Base-by-base conservation (phyloP, 768 basidiomycete species). In the Mycena crocata region DNA sequence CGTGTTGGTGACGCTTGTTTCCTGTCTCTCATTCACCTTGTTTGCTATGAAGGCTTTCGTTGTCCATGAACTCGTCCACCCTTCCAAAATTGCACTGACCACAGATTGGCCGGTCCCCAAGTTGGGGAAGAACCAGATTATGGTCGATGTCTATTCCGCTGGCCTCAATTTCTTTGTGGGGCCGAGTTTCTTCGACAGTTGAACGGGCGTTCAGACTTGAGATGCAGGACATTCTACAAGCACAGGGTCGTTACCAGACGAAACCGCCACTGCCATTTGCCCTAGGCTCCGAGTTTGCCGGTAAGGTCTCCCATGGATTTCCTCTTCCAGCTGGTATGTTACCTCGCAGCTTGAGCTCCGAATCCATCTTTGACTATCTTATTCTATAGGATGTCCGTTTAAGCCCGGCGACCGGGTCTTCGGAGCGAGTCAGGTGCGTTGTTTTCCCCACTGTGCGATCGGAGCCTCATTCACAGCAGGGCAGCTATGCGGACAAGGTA, bases 331-430 rank as follows among this genome's bases (percentile, higher is more conserved):
- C 84, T 31, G 64, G 68, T 65, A 37, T 7, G 54, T 35, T 19
- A 26, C 24, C 24, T 15, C 6, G 39, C 15, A 12, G n/a, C 0
- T 32, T n/a, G n/a, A 30, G 5, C 31, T 15, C 28, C 4, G 5
- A 39, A 14, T 31, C 34, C 8, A 3, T 5, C n/a, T n/a, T 15
- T 57, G 4, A 57, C 35, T 12, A 13, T 12, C 2, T 14, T 19
- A 48, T n/a, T n/a, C n/a, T n/a, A n/a, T n/a, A 64, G 62, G 89
- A 8, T 97, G 94, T 74, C 84, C 86, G 0, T 93, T 90, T 73
- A 89, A 90, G 74, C 87, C 85, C 2, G 97, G 97, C 5, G 94
- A 98, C 68, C 83, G 94, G 42, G 93, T 99, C 0, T 97, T 98
- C 70, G 96, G 97, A 8, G 87, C 87, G 17, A 84, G 82, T 7